Conservation (phyloP, 2,329 filamentous ascomycete genomes). For the Metarhizium robertsii region DNA sequence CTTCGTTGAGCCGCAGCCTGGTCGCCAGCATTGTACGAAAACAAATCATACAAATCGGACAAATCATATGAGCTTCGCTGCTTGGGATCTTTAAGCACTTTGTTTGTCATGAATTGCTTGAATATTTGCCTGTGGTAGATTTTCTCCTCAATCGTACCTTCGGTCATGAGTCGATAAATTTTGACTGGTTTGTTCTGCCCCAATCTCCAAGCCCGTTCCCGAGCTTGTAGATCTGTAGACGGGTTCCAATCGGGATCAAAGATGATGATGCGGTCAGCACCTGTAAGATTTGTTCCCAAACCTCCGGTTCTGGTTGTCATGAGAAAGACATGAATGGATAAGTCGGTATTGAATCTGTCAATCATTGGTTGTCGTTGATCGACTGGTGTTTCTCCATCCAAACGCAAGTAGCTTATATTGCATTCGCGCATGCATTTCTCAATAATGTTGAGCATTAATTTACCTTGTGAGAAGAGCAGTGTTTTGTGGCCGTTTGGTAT, state of each 20-base stretch:
- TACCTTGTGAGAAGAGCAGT: slow-evolving; percentile 83
- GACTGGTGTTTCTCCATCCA: slow-evolving; percentile 90
- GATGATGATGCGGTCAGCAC: slow-evolving; percentile 92
- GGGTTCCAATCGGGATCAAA: slow-evolving; percentile 99
- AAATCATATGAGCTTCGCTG: slow-evolving; percentile 86
- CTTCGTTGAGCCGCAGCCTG: slow-evolving; percentile 62
- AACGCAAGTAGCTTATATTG: slow-evolving; percentile 68
- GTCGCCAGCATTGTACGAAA: slow-evolving; percentile 55
- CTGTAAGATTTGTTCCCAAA: slow-evolving; percentile 86
- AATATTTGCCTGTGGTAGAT: slow-evolving; percentile 98
- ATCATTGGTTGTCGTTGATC: slow-evolving; percentile 83
- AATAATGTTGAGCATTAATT: slow-evolving; percentile 91
- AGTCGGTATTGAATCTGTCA: slow-evolving; percentile 81
- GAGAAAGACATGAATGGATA: slow-evolving; percentile 75
- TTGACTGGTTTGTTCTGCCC: slow-evolving; percentile 93
- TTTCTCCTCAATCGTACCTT: slow-evolving; percentile 97
- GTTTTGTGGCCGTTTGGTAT: slow-evolving; percentile 87
- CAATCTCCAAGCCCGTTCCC: slow-evolving; percentile 89
- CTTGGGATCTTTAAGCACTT: slow-evolving; percentile 88
- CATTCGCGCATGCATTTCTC: slow-evolving; percentile 69
- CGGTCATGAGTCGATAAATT: slow-evolving; percentile 96
- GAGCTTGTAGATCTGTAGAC: slow-evolving; percentile 88
- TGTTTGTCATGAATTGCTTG: slow-evolving; percentile 96
- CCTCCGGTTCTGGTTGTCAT: slow-evolving; percentile 94
- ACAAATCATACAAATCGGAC: slow-evolving; percentile 84